These are phyloP conservation scores for Mucor mucedo DNA, from an alignment of 371 early-diverging fungal species.

Conservation along the genomic window DNA sequence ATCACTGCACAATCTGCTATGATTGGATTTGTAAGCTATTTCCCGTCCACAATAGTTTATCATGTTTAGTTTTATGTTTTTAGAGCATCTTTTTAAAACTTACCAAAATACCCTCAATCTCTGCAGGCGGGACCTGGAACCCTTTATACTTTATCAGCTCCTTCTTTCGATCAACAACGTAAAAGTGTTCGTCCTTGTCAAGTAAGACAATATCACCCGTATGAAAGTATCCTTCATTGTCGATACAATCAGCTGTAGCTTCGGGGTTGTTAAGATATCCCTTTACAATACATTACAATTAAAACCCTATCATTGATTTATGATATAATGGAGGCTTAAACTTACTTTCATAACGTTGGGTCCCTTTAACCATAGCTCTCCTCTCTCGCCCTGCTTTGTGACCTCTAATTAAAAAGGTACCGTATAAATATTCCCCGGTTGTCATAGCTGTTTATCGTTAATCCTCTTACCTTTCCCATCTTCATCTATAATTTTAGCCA, in stretches of 20 bases:
- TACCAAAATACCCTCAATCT: slow-evolving; percentile 11
- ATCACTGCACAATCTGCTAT: slow-evolving; percentile 76
- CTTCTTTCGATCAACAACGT: slow-evolving; percentile 59
- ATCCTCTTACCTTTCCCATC: slow-evolving; percentile 48
- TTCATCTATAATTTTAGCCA: slow-evolving; percentile 69
- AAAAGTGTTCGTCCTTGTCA: slow-evolving; percentile 58
- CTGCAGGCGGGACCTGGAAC: slow-evolving; percentile 34
- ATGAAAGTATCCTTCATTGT: slow-evolving; percentile 68
- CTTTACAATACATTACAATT: not conserved
- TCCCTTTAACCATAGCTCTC: slow-evolving; percentile 73
- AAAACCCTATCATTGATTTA: too few species aligned
- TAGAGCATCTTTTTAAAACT: slow-evolving; percentile 1
- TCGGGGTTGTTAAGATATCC: slow-evolving; percentile 65
- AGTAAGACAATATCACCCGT: slow-evolving; percentile 77
- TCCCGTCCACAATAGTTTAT: too few species aligned
- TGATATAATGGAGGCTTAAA: not conserved
- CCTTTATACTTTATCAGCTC: slow-evolving; percentile 69
- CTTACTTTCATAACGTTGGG: slow-evolving; percentile 60
- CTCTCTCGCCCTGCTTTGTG: slow-evolving; percentile 39
- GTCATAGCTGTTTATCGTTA: too few species aligned
- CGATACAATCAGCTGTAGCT: slow-evolving; percentile 64
- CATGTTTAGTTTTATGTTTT: too few species aligned
- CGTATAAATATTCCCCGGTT: too few species aligned
- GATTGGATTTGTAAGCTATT: slow-evolving; percentile 53
- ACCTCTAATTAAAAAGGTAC: slow-evolving; percentile 30